Base-by-base conservation (phyloP, 2,329 filamentous ascomycete species). In the Colletotrichum tanaceti region DNA sequence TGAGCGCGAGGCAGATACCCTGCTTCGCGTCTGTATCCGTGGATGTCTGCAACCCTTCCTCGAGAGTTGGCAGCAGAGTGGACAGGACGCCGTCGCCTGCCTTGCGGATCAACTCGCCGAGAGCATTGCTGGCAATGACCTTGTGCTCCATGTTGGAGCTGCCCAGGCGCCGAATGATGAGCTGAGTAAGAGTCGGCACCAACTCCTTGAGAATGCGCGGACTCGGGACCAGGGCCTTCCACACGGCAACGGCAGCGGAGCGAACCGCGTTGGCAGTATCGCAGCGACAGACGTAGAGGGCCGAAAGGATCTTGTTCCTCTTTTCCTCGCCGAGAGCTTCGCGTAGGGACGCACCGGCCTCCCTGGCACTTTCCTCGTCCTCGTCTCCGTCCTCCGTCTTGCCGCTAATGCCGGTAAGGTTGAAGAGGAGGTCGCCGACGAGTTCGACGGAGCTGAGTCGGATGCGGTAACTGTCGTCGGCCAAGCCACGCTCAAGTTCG, bases 111-210 rank as follows among this genome's bases (percentile, higher is more conserved):
- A 99, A 89, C 78, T 99, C 96, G 76, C 96, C 96, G 64, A 99
- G 86, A 57, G 96, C 94, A 79, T 98, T 98, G 78, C 95, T 95
- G 73, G 97, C 96, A 84, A 99, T 99, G 74, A 97, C 92, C 84
- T 98, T 98, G 80, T 99, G 96, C 79, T 99, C 96, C 91, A 97
- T 94, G 77, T 98, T 98, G 53, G 94, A 92, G 78, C 94, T 98
- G 71, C 94, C 96, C 73, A 99, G 87, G 57, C 96, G 92, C 68
- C 93, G 90, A 77, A 99, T 98, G 74, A 99, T 91, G 71, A 99
- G 89, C 78, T 98, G 94, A 6, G 94, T 97, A 70, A 99, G 90
- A 1, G 94, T 98, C 52, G 96, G 95, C 54, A 98, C 91, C 75
- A 99, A 88, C 77, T 99, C 96, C 82, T 97, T 97, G 75, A 99